Evolutionary conservation across 257 asterid species (phyloP).

Genomic region (Solanum dulcamara): DNA sequence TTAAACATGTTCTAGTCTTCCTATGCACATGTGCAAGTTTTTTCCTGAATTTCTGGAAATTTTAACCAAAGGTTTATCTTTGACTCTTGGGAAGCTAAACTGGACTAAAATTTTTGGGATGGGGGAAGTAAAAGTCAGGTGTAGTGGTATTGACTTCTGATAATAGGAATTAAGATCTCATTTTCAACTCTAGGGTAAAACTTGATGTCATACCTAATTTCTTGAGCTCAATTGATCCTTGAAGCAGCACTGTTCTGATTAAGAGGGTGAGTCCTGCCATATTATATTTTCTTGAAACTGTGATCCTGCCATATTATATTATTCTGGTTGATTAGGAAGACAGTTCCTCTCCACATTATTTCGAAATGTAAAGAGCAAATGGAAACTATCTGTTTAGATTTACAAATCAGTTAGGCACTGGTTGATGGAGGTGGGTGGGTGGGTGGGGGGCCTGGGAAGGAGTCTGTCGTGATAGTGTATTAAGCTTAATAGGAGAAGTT

Average conservation of each 20-base stretch:
- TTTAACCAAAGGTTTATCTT: background rate
- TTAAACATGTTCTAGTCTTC: background rate
- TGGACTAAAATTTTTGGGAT: background rate
- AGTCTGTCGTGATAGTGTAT: background rate
- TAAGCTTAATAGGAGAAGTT: background rate
- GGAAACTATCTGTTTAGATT: background rate
- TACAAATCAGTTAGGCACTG: background rate
- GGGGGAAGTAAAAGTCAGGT: background rate
- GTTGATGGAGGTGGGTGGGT: no score
- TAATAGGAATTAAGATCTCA: background rate
- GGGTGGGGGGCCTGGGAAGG: background rate
- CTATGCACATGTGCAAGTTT: background rate
- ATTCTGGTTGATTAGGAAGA: background rate
- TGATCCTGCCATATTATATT: background rate
- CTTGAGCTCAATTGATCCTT: background rate
- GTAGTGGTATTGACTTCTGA: background rate
- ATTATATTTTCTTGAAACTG: background rate
- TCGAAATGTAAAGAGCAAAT: background rate
- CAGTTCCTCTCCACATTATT: background rate
- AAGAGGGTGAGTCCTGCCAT: background rate
- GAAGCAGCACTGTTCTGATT: background rate
- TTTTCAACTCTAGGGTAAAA: background rate
- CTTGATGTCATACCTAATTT: background rate
- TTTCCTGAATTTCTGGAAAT: background rate
- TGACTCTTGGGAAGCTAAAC: background rate